Conservation (phyloP, 2,329 filamentous ascomycete species). For the Fusarium torulosum region DNA sequence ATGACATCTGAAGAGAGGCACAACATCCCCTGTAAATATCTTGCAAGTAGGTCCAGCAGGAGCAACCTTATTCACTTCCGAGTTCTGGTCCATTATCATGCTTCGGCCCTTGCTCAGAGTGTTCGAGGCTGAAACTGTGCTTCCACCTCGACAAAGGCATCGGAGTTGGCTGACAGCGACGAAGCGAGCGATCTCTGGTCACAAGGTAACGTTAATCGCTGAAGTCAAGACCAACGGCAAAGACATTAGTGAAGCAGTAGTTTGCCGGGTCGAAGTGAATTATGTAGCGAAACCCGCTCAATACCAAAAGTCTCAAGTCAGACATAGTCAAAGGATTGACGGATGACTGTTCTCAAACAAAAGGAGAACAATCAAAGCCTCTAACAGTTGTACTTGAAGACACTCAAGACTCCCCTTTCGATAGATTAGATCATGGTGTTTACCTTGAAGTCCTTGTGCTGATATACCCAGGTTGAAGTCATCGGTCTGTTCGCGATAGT, state of each 20-base stretch:
- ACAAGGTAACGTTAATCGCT: background rate
- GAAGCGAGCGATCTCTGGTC: background rate
- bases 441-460: too few relatives aligned
- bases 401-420: too few relatives aligned
- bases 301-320: background rate
- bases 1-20: constrained; percentile 11
- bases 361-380: too few relatives aligned
- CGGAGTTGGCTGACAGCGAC: background rate
- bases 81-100: background rate
- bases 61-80: background rate
- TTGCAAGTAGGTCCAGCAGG: background rate
- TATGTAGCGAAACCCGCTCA: background rate
- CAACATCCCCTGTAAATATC: constrained; percentile 1
- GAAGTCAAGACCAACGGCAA: background rate
- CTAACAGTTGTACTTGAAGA: too few relatives aligned
- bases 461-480: too few relatives aligned
- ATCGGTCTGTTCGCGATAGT: background rate
- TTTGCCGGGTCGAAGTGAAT: background rate
- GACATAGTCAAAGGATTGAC: background rate
- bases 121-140: constrained; percentile 33
- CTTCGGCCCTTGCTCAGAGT: background rate
- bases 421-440: too few relatives aligned
- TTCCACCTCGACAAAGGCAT: background rate
- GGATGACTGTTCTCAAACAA: too few relatives aligned
- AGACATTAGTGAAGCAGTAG: background rate